Base-by-base conservation (phyloP, 768 basidiomycete species). In the Tubosaeta sp. region DNA sequence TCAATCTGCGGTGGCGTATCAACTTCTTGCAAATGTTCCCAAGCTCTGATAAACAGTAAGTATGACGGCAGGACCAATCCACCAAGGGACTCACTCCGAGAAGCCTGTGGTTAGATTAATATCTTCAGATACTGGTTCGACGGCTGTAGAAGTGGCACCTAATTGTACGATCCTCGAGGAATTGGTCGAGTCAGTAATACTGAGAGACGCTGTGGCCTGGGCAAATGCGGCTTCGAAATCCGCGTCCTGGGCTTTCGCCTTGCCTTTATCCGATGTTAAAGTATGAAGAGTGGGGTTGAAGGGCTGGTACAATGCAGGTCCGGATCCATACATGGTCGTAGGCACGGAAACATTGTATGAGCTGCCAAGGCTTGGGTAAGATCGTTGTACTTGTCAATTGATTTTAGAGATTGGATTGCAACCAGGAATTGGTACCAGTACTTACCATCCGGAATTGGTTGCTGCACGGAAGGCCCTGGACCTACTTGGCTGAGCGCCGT, bases 191-290 rank as follows among this genome's bases (percentile, higher is more conserved):
- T 78, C 74, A 26, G 62, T 56, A 12, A 71, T 62, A 13, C 69
- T 67, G n/a, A 84, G 61, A 17, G 82, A 81, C n/a, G 79, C 81
- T 6, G 74, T 73, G 3, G 78, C 73, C 59, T 86, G 79, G 11
- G 83, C 85, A 69, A 92, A 91, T 10, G 89, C 90, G n/a, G 85
- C 85, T 58, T 92, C 90, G 52, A 91, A 90, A 66, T 90, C 90
- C 5, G 79, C 81, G 48, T 91, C 86, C 51, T 80, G 76, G 16
- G 75, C 81, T 65, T 91, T 94, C 2, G 87, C 90, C 65, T 95
- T 97, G 13, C 84, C 88, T 60, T 84, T 82, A 46, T 71, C 64
- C 22, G 55, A 55, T 48, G 60, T 50, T 48, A 60, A 41, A 54
- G 59, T 42, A 31, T 61, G 59, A 56, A 54, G 51, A 46, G 63